These are phyloP conservation scores for Circinella minor DNA, from an alignment of 371 early-diverging fungal species.

Conservation along the genomic window DNA sequence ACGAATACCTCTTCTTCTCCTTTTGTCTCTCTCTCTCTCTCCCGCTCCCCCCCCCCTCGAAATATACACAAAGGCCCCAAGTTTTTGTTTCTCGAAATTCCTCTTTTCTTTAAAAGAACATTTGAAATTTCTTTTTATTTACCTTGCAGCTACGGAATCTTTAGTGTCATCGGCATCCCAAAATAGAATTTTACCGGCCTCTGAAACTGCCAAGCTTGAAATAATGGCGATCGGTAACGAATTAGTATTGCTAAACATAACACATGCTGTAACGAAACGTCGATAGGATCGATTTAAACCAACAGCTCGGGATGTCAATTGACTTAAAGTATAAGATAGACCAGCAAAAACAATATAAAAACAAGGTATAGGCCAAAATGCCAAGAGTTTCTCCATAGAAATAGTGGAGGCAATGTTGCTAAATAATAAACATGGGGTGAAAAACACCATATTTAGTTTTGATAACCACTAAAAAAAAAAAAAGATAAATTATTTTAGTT, in stretches of 20 bases:
- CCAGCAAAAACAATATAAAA: slow-evolving; percentile 61
- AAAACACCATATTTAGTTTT: slow-evolving; percentile 70
- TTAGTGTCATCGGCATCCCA: slow-evolving; percentile 65
- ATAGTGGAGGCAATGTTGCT: slow-evolving; percentile 73
- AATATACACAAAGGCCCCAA: not conserved
- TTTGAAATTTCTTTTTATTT: slow-evolving; percentile 13
- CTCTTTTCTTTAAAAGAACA: not conserved
- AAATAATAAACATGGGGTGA: slow-evolving; percentile 80
- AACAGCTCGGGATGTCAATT: slow-evolving; percentile 48
- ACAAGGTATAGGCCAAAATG: slow-evolving; percentile 75
- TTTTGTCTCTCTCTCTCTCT: no score
- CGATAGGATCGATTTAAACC: slow-evolving; percentile 57
- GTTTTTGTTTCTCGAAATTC: slow-evolving; percentile 5
- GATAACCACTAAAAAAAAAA: slow-evolving; percentile 61
- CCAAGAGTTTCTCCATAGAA: slow-evolving; percentile 59
- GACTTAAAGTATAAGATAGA: slow-evolving; percentile 31
- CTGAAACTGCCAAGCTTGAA: slow-evolving; percentile 70
- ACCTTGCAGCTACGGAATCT: slow-evolving; percentile 67
- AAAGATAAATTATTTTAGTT: not conserved
- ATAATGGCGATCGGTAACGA: slow-evolving; percentile 75
- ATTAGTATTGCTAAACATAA: slow-evolving; percentile 76
- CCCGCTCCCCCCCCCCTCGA: not conserved
- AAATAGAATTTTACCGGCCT: slow-evolving; percentile 62
- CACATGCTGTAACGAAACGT: slow-evolving; percentile 68
- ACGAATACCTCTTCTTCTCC: no score